Conservation (phyloP, 176 grass and related monocot genomes). For the Oryza glumipatula region DNA sequence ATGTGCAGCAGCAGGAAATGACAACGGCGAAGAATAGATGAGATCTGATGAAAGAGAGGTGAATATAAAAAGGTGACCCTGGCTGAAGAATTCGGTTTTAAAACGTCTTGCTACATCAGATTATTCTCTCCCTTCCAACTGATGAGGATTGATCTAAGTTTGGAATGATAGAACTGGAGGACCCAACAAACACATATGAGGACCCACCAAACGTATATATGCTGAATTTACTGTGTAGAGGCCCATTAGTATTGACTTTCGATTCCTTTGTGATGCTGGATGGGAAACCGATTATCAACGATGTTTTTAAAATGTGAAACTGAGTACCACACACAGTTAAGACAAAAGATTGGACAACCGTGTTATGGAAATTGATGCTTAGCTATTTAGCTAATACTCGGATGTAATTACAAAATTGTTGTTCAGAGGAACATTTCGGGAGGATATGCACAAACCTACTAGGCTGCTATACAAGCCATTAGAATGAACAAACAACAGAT, state of each 20-base stretch:
- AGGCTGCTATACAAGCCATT: constrained; percentile 12
- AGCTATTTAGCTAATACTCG: constrained; percentile 2
- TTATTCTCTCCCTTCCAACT: background rate
- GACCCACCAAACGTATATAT: background rate
- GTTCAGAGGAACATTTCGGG: constrained; percentile 16
- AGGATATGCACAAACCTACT: constrained; percentile 37
- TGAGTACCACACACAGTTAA: background rate
- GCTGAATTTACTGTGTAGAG: background rate
- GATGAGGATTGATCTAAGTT: background rate
- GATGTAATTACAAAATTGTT: constrained; percentile 41
- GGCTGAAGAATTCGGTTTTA: background rate
- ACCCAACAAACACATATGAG: background rate
- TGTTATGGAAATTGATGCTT: background rate
- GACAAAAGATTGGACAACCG: background rate
- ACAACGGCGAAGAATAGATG: constrained; percentile 34
- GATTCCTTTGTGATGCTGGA: background rate
- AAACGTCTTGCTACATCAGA: background rate
- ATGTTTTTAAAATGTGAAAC: no score
- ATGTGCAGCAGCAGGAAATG: constrained; percentile 42
- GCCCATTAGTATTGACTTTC: background rate
- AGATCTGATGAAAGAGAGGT: background rate
- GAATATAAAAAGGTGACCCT: background rate
- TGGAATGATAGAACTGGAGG: background rate
- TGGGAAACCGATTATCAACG: background rate
- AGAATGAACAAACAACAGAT: constrained; percentile 20